Evolutionary conservation across 768 basidiomycete species (phyloP), one percentile per base, ranked within the genome.

Genomic region (Russula sp.): DNA sequence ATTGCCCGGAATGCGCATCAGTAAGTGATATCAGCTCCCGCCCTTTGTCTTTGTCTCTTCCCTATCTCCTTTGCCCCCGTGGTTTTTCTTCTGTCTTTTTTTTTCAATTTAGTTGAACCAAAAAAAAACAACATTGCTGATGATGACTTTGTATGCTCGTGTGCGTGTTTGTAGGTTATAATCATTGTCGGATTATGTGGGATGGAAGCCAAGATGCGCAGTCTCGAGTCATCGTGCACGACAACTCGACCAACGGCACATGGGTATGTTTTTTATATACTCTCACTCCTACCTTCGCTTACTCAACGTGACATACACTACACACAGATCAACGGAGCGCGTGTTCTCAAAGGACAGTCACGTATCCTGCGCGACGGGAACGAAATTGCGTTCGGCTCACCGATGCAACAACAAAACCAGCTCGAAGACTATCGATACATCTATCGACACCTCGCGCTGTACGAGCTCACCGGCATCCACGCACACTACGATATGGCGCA

Each of bases 331-430:
- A 90, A 89, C 69, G 83, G 84, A 34, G 74, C 74, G 46, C 84
- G 83, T 73, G 79, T 95, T 60, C 85, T 83, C 42, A 84, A 80
- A 69, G 79, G 78, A 46, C 74, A 78, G 11, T 78, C 80, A 58
- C 76, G 81, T 42, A 76, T 90, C 50, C 76, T 95, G 55, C 80
- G 79, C 16, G 85, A 91, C 65, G 94, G 94, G 8, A 90, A 91
- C 72, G 92, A 94, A 74, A 82, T 98, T 69, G 87, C 90, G 9
- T 89, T 98, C 68, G 95, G 95, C 9, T 83, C 83, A 14, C 76
- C 74, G 13, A 70, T 72, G 20, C 79, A 79, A 28, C 84, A 81
- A 70, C 74, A 72, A 53, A 76, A 77, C 56, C 81, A 69, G 34
- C 77, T 48, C 28, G 90, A 92, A 69, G 92, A 93, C 71, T 92